Base-by-base conservation (phyloP, 2,329 filamentous ascomycete genomes). In the Ceratocystis albifundus region DNA sequence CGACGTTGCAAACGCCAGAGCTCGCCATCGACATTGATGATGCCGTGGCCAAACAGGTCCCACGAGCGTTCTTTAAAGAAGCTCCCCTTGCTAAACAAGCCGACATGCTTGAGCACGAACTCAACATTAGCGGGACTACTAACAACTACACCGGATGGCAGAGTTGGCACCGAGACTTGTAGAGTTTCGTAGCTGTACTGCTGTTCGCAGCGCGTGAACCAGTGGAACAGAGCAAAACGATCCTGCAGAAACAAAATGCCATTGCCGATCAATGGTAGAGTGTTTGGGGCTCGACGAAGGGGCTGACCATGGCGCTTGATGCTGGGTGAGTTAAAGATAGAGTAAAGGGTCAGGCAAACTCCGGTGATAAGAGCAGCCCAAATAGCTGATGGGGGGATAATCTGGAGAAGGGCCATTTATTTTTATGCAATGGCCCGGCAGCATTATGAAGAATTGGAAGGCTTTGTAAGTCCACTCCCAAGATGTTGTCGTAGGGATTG, bases 11-110 rank as follows among this genome's bases (percentile, higher is more conserved):
- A 75, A 68, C 78, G 82, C 84, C 85, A 87, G 28, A 84, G 71
- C 25, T 85, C 81, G 50, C 85, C 85, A 68, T 87, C 84, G 30
- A 81, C 80, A 70, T 87, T 88, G 73, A 87, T 86, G 70, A 88
- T 87, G 30, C 85, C 85, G 69, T 84, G 78, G 1, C 83, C 85
- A 68, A 88, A 88, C 0, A 88, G 74, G 71, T 87, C 84, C 78
- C 80, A 81, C 0, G 84, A 81, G 46, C 83, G 78, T 20, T 75
- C 74, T 69, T 82, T 84, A 71, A 88, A 83, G 69, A 88, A 86
- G 1, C 78, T 75, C 15, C 85, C 85, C 71, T 87, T 88, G 59
- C 79, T 76, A 70, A 88, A 86, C 12, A 82, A 72, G 10, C 77
- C 79, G 71, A 86, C 83, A 68, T 85, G 79, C 71, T 80, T 84